These are phyloP conservation scores for Acacia confusa DNA, from an alignment of 306 rosid species.

Conservation along the genomic window DNA sequence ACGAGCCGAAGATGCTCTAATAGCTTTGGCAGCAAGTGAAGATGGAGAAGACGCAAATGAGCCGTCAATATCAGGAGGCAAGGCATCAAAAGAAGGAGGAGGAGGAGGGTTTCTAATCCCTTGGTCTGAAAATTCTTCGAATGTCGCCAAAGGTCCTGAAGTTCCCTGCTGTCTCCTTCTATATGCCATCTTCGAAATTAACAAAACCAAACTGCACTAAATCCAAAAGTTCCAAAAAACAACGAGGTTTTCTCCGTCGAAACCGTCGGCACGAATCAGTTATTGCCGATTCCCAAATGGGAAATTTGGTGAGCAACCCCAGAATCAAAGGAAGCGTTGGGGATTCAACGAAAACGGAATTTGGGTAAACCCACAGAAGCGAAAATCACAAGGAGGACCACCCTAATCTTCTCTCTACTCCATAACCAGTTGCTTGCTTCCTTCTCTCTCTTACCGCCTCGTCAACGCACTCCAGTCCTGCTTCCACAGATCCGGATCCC, in stretches of 20 bases:
- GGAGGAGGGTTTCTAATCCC: slow-evolving; percentile 35
- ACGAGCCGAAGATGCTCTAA: slow-evolving; percentile 85
- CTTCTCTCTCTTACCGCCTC: neutral
- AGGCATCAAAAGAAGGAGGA: slow-evolving; percentile 1
- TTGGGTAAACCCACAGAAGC: neutral
- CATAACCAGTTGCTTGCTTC: neutral
- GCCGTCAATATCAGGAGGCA: slow-evolving; percentile 11
- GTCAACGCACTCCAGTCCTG: neutral
- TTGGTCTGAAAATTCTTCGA: slow-evolving; percentile 22
- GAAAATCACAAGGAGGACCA: neutral
- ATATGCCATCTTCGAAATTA: slow-evolving; percentile 55
- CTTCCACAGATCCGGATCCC: slow-evolving; percentile 4
- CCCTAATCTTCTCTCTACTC: slow-evolving; percentile 2
- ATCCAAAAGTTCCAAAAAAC: neutral
- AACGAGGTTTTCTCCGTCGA: neutral
- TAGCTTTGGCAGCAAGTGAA: slow-evolving; percentile 93
- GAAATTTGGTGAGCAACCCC: neutral
- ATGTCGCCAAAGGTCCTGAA: slow-evolving; percentile 35
- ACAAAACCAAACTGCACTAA: neutral
- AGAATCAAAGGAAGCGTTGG: neutral
- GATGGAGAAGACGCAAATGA: slow-evolving; percentile 43
- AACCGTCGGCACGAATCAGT: neutral
- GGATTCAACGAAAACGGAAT: neutral
- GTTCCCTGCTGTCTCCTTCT: slow-evolving; percentile 59
- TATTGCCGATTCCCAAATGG: neutral